Percentiles rank a stretch among this genome's conserved stretches.
Evolutionary conservation across 768 basidiomycete genomes (phyloP).

Genomic region (Auriculariales sp.): DNA sequence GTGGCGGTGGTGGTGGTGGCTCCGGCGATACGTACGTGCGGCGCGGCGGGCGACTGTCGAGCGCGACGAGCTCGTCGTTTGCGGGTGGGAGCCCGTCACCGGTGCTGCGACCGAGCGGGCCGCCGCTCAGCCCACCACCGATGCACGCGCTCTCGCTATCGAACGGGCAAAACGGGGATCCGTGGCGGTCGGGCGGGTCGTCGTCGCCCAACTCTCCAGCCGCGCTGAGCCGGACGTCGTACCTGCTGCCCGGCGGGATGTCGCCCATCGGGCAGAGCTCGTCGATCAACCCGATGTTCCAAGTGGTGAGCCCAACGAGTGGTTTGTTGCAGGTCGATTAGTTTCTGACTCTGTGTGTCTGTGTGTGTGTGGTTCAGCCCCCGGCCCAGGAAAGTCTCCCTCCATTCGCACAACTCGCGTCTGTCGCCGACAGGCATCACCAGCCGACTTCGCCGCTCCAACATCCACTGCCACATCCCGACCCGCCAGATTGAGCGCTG

Average conservation of each 20-base stretch:
- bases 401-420: slow-evolving; percentile 70
- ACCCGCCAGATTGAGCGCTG: slow-evolving; percentile 1
- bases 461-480: slow-evolving; percentile 1
- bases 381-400: slow-evolving; percentile 39
- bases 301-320: slow-evolving; percentile 51
- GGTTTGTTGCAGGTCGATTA: background rate
- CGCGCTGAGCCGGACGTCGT: slow-evolving; percentile 5
- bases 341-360: background rate
- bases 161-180: slow-evolving; percentile 31
- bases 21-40: too few species aligned
- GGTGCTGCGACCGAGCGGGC: slow-evolving; percentile 24
- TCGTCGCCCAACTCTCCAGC: background rate
- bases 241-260: slow-evolving; percentile 23
- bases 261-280: slow-evolving; percentile 37
- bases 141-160: slow-evolving; percentile 62
- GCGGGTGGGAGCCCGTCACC: slow-evolving; percentile 39
- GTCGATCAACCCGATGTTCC: slow-evolving; percentile 76
- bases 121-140: slow-evolving; percentile 36
- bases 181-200: slow-evolving; percentile 11
- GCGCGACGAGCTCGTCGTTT: slow-evolving; percentile 70
- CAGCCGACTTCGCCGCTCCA: slow-evolving; percentile 1
- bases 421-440: slow-evolving; percentile 65
- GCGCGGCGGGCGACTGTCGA: slow-evolving; percentile 53
- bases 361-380: slow-evolving; percentile 5
- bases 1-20: too few species aligned